Base-by-base conservation (phyloP, 1,284 basidiomycete species). In the Porodaedalea pini region DNA sequence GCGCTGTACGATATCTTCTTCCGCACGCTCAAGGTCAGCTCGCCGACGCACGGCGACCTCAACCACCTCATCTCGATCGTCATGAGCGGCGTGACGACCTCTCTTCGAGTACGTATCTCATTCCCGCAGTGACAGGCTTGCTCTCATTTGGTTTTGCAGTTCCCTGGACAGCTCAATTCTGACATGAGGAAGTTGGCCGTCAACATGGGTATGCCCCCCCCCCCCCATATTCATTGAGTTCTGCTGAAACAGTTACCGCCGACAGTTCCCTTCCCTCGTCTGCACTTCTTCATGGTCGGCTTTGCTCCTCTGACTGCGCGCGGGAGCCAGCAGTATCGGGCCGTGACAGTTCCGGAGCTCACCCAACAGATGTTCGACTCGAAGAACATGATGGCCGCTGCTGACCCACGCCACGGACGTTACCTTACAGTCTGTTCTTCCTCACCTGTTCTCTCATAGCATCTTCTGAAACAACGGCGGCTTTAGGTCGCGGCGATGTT, bases 271-370 rank as follows among this genome's bases (percentile, higher is more conserved):
- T 96, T 97, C 92, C 94, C 94, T 60, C 93, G 95, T 88, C 89
- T 98, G 41, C 95, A 98, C 77, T 98, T 98, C 85, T 98, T 98
- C 84, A 92, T 97, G 88, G 94, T 94, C 65, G 95, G 95, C 64
- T 98, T 93, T 67, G 95, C 95, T 59, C 95, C 95, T 36, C 77
- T 98, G 60, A 97, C 94, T 58, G 92, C 95, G 29, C 88, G 92
- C 40, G 92, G 92, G 62, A 94, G 91, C 71, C 89, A 92, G 68
- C 89, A 93, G 69, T 96, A 93, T 82, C 91, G 94, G 63, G 94
- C 94, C 32, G 93, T 97, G 68, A 90, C 92, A 57, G 94, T 98
- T 43, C 92, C 95, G 31, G 95, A 98, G 77, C 83, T 98, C 63
- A 97, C 95, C 7, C 89, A 92, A 73, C 95, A 98, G 71, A 98